Evolutionary conservation across 306 rosid species (phyloP).

Genomic region (Fragaria vesca): DNA sequence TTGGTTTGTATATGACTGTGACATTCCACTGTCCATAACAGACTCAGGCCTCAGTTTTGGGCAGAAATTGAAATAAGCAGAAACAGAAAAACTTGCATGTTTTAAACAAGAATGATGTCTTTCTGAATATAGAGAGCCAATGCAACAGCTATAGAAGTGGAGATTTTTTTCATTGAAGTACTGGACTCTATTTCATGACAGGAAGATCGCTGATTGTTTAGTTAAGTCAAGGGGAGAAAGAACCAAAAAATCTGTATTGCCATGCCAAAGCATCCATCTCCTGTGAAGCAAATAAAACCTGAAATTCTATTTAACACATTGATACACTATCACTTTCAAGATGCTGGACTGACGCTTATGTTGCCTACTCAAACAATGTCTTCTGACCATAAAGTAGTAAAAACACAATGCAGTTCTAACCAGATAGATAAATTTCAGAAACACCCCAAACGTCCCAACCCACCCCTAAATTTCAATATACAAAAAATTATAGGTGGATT

Average conservation of each 20-base stretch:
- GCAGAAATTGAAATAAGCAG: not conserved
- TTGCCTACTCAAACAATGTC: not conserved
- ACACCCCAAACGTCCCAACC: not conserved
- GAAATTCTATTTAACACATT: not conserved
- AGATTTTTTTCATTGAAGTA: not conserved
- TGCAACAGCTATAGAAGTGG: not conserved
- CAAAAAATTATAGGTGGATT: not conserved
- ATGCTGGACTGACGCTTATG: not conserved
- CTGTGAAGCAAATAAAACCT: not conserved
- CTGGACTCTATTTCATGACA: not conserved
- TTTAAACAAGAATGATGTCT: not conserved
- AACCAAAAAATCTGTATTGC: not conserved
- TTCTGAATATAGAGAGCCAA: not conserved
- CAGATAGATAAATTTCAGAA: not conserved
- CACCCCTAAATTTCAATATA: not conserved
- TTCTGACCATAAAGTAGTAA: not conserved
- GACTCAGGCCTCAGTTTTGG: not conserved
- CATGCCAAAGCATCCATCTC: not conserved
- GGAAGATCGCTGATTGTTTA: not conserved
- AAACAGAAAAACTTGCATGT: not conserved
- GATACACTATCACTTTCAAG: not conserved
- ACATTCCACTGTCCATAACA: constrained; percentile 68
- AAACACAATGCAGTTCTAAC: not conserved
- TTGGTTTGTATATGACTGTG: constrained; percentile 77
- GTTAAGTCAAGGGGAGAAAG: not conserved